phyloP scores from a whole-genome alignment of 345 rosid species.

The Euphorbia pulcherrima region DNA sequence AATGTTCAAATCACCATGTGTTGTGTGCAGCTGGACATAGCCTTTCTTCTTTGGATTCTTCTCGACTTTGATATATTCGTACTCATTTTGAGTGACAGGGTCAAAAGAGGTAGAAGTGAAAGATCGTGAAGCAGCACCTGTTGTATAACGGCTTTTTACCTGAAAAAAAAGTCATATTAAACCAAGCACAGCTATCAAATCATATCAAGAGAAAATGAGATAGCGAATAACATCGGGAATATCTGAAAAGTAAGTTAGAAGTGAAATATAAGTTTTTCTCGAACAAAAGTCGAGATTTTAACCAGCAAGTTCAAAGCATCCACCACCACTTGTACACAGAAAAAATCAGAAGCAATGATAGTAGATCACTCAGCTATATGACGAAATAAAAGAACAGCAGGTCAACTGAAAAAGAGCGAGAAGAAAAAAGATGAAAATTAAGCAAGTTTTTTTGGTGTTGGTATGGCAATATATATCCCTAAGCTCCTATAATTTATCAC shows the following conservation, averaged over 20 bases:
- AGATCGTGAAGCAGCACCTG: constrained; percentile 95
- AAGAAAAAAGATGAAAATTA: no score
- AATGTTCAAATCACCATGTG: constrained; percentile 87
- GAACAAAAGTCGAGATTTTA: not conserved
- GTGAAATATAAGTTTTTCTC: not conserved
- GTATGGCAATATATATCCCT: not conserved
- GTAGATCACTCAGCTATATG: not conserved
- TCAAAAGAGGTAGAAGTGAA: constrained; percentile 86
- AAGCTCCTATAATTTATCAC: not conserved
- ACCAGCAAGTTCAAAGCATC: not conserved
- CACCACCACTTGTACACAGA: no score
- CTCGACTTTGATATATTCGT: constrained; percentile 77
- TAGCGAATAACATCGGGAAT: not conserved
- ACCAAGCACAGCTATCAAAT: constrained; percentile 3
- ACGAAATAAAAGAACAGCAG: not conserved
- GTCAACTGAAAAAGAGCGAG: no score
- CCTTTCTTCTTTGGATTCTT: constrained; percentile 96
- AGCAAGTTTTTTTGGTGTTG: no score
- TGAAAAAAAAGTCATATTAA: constrained; percentile 29
- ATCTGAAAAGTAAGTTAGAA: not conserved
- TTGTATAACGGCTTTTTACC: constrained; percentile 84
- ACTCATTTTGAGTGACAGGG: constrained; percentile 84
- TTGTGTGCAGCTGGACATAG: constrained; percentile 80
- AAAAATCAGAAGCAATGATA: not conserved
- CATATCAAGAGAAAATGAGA: not conserved